These are phyloP conservation scores for Coniochaeta prunicola DNA, from an alignment of 2,329 filamentous ascomycete species.

Conservation along the genomic window DNA sequence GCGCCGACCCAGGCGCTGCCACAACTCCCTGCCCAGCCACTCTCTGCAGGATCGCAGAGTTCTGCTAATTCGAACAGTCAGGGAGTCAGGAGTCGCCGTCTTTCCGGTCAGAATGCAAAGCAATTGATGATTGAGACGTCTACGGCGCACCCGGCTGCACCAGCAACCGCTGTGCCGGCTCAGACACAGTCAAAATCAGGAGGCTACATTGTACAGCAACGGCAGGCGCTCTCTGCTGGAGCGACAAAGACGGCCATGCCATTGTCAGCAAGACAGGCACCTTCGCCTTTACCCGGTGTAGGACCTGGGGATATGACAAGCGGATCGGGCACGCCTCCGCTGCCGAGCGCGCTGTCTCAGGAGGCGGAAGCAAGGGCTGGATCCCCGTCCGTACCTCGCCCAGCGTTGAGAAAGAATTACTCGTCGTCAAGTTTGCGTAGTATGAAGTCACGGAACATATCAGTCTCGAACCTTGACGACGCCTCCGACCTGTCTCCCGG, in stretches of 20 bases:
- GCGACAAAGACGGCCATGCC: conserved; percentile 20
- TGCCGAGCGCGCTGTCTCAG: conserved; percentile 18
- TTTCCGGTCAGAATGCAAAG: conserved; percentile 74
- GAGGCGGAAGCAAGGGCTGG: conserved; percentile 34
- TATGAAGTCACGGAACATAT: conserved; percentile 68
- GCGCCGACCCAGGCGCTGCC: conserved; percentile 42
- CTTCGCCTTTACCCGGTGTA: conserved; percentile 24
- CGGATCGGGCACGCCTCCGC: conserved; percentile 21
- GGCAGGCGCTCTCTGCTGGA: conserved; percentile 31
- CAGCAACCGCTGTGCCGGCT: conserved; percentile 13
- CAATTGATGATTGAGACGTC: conserved; percentile 84
- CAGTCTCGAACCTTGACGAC: conserved; percentile 53
- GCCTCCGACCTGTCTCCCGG: conserved; percentile 61
- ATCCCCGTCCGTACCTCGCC: conserved; percentile 44
- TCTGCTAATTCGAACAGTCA: conserved; percentile 15
- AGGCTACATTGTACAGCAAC: conserved; percentile 32
- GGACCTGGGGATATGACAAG: conserved; percentile 20
- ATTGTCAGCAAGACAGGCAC: conserved; percentile 22
- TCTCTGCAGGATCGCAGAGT: conserved; percentile 20
- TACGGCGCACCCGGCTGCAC: conserved; percentile 18
- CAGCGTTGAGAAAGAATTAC: conserved; percentile 57
- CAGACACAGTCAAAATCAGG: conserved; percentile 20
- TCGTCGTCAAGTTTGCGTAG: conserved; percentile 65
- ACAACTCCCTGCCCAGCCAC: conserved; percentile 31
- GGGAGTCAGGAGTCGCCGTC: conserved; percentile 65